These are phyloP conservation scores for Aspergillus novofumigatus DNA, from an alignment of 2,329 filamentous ascomycete genomes.

Conservation along the genomic window DNA sequence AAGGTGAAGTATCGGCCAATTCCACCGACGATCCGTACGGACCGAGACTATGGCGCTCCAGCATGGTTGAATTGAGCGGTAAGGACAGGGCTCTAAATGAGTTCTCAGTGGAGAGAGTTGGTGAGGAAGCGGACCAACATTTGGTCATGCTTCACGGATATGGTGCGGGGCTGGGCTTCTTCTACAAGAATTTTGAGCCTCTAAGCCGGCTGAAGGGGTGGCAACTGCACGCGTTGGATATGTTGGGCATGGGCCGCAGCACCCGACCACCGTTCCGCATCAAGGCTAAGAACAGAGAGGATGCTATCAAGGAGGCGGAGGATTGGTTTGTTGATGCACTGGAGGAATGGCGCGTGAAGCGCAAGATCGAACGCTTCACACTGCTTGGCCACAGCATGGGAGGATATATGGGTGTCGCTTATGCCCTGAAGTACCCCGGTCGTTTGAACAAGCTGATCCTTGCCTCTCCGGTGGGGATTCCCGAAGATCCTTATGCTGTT, in stretches of 20 bases:
- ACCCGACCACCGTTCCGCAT: slow-evolving; percentile 80
- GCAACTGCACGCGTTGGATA: slow-evolving; percentile 89
- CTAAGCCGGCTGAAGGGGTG: slow-evolving; percentile 74
- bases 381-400: slow-evolving; percentile 89
- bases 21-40: slow-evolving; percentile 71
- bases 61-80: slow-evolving; percentile 77
- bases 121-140: slow-evolving; percentile 75
- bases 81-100: slow-evolving; percentile 88
- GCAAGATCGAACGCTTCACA: slow-evolving; percentile 89
- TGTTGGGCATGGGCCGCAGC: slow-evolving; percentile 92
- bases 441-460: slow-evolving; percentile 93
- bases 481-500: slow-evolving; percentile 88
- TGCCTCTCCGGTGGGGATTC: slow-evolving; percentile 89
- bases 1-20: slow-evolving; percentile 45
- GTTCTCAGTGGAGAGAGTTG: slow-evolving; percentile 80
- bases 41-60: slow-evolving; percentile 77
- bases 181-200: slow-evolving; percentile 96
- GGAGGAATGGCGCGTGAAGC: slow-evolving; percentile 88
- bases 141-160: slow-evolving; percentile 97
- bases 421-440: slow-evolving; percentile 93
- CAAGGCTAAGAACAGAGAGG: slow-evolving; percentile 72
- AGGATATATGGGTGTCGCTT: slow-evolving; percentile 91
- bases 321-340: slow-evolving; percentile 94
- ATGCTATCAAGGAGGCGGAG: slow-evolving; percentile 83
- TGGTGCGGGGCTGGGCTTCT: slow-evolving; percentile 92